Evolutionary conservation across 768 basidiomycete genomes (phyloP).

Genomic region (Trametes cinnabarina): DNA sequence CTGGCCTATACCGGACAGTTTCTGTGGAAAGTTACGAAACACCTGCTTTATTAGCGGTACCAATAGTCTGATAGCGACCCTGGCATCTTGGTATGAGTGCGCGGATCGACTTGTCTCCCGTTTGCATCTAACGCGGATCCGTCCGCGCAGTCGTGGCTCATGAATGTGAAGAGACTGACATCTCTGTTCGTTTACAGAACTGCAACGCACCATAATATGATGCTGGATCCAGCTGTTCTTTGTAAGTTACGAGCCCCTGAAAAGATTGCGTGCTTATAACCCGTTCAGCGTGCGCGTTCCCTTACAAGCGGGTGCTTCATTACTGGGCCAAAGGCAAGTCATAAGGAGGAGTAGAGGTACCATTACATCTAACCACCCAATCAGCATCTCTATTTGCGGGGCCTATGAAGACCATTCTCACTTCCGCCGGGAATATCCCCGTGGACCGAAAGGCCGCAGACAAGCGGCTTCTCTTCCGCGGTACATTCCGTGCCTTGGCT

Average conservation of each 20-base stretch:
- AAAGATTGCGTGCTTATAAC: neutral
- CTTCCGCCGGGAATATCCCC: constrained; percentile 94
- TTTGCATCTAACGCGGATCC: neutral
- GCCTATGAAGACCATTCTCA: constrained; percentile 72
- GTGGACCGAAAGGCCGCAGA: constrained; percentile 95
- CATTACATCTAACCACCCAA: neutral
- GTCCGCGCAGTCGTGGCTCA: neutral
- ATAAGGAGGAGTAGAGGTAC: constrained; percentile 13
- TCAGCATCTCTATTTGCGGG: constrained; percentile 75
- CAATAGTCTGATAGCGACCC: neutral
- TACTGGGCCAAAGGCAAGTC: constrained; percentile 89
- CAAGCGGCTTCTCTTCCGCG: constrained; percentile 81
- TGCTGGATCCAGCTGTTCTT: constrained; percentile 80
- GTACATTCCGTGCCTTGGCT: constrained; percentile 83
- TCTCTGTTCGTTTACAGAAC: constrained; percentile 47
- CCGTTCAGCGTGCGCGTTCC: constrained; percentile 66
- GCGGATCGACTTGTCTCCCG: neutral
- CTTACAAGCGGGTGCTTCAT: constrained; percentile 77
- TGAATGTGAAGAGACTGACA: neutral
- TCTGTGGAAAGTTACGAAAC: neutral
- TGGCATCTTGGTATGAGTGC: neutral
- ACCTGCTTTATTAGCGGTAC: constrained; percentile 6
- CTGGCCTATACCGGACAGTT: neutral
- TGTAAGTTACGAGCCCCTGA: constrained; percentile 47
- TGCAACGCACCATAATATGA: constrained; percentile 94